Conservation (phyloP, 306 rosid species). For the Begonia fuchsioides region DNA sequence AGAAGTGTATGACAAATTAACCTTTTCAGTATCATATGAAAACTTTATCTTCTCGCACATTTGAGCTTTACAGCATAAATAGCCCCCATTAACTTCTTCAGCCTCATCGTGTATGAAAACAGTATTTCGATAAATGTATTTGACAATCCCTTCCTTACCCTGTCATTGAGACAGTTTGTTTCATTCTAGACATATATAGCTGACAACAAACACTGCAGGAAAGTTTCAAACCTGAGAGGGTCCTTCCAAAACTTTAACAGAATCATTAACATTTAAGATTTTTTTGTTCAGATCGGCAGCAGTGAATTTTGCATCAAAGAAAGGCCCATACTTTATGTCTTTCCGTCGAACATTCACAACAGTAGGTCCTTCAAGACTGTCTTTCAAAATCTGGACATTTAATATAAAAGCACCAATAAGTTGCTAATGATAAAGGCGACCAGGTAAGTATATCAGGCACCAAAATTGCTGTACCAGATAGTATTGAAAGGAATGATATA, state of each 20-base stretch:
- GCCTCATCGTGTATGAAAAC: constrained; percentile 54
- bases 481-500: constrained; percentile 16
- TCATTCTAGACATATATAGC: constrained; percentile 10
- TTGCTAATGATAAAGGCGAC: neutral
- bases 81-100: constrained; percentile 65
- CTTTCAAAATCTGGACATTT: constrained; percentile 57
- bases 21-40: constrained; percentile 52
- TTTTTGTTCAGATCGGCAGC: constrained; percentile 53
- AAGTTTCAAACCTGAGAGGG: constrained; percentile 45
- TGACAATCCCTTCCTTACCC: constrained; percentile 85
- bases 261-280: constrained; percentile 55
- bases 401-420: neutral
- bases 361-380: constrained; percentile 47
- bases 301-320: constrained; percentile 54
- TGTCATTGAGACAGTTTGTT: constrained; percentile 23
- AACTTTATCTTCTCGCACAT: constrained; percentile 75
- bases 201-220: constrained; percentile 3
- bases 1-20: neutral
- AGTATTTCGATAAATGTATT: constrained; percentile 57
- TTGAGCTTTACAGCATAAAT: constrained; percentile 58
- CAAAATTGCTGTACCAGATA: neutral
- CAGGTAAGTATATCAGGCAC: neutral
- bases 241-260: constrained; percentile 61
- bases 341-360: constrained; percentile 33
- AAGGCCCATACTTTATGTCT: constrained; percentile 41